Evolutionary conservation across 2,329 filamentous ascomycete species (phyloP), one percentile per base, ranked within the genome.

Genomic region (Magnaporthiopsis rhizophila): DNA sequence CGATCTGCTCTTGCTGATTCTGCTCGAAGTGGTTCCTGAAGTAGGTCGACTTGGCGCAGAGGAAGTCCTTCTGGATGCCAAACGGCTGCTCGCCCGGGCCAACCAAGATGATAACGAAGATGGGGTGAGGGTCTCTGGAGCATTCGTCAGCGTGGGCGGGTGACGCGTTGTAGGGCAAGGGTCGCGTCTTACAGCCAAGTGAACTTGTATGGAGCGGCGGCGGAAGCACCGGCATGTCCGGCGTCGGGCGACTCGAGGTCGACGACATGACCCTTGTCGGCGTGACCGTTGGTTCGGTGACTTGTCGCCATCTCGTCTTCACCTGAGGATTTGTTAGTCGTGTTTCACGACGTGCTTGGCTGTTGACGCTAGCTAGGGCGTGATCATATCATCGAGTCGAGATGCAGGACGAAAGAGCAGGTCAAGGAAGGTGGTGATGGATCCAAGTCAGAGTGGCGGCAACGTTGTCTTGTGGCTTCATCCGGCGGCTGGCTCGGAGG

Each of bases 61-160:
- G 74, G 64, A 86, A 84, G 70, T 86, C 81, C 66, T 83, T 84
- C 66, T 86, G 84, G 15, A 87, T 79, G 13, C 81, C 83, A 68
- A 86, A 87, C 0, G 83, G 83, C 18, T 72, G 72, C 69, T 84
- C 80, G 0, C 83, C 77, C 3, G 77, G 73, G 0, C 84, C 84
- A 34, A 85, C 80, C 1, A 86, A 72, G 59, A 85, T 72, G 24
- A 86, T 81, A 58, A 83, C 81, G 67, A 86, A 85, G 11, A 79
- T 77, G 0, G 83, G 79, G 68, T 86, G 84, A 1, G 83, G 81
- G 60, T 84, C 74, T 1, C 83, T 84, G 65, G 11, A 50, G 59
- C 15, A 32, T 11, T n/a, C 13, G 26, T 30, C 21, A 26, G 57
- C 57, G 11, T 30, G 26, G 30, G 57, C 26, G 24, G 24, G 24